Percentiles rank a stretch among this genome's conserved stretches.
These are phyloP conservation scores for Calonectria hongkongensis DNA, from an alignment of 2,329 filamentous ascomycete species.

Conservation along the genomic window DNA sequence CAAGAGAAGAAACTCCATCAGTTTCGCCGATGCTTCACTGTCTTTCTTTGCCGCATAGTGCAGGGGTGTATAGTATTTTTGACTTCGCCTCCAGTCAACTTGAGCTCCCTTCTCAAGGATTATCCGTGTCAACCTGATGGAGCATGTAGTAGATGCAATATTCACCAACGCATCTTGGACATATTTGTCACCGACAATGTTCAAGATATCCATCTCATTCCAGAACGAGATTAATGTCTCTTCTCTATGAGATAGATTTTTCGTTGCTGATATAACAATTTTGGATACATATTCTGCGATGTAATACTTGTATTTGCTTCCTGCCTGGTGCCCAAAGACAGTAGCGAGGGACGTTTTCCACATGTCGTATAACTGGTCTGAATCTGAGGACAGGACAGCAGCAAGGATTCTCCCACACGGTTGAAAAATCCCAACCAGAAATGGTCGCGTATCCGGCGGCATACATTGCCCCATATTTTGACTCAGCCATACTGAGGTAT, in stretches of 20 bases:
- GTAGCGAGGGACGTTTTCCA: neutral
- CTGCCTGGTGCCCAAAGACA: too few relatives aligned
- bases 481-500: neutral
- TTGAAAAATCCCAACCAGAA: too few relatives aligned
- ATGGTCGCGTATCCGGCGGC: too few relatives aligned
- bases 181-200: neutral
- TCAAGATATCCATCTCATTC: neutral
- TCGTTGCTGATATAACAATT: neutral
- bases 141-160: neutral
- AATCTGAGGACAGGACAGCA: neutral
- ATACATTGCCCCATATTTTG: too few relatives aligned
- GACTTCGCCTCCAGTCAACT: neutral
- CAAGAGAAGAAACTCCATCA: slow-evolving; percentile 30
- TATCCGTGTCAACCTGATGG: neutral
- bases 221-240: neutral
- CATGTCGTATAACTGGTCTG: neutral
- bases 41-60: slow-evolving; percentile 5
- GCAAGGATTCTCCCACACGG: too few relatives aligned
- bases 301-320: too few relatives aligned
- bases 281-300: neutral
- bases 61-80: neutral
- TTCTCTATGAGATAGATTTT: neutral
- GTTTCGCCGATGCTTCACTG: slow-evolving; percentile 5
- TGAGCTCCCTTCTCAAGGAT: neutral
- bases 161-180: neutral